Conservation (phyloP, 768 basidiomycete species). For the Podaxis sp. region DNA sequence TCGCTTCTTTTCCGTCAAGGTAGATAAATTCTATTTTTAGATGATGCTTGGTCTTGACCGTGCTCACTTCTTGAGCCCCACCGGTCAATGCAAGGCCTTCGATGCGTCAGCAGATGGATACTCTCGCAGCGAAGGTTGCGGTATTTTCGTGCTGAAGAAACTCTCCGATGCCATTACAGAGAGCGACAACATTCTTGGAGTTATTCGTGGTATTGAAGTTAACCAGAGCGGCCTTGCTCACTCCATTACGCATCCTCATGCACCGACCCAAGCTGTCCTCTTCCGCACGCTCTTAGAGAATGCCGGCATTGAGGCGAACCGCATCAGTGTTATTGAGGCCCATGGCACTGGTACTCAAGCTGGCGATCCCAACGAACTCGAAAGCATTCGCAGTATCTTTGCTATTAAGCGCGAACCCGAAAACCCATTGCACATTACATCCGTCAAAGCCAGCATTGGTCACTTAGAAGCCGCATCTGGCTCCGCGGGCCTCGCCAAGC, state of each 20-base stretch:
- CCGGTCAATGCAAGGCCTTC: slow-evolving; percentile 71
- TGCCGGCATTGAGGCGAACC: slow-evolving; percentile 43
- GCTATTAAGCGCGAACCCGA: slow-evolving; percentile 35
- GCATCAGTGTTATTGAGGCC: slow-evolving; percentile 67
- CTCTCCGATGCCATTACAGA: slow-evolving; percentile 66
- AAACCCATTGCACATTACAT: slow-evolving; percentile 67
- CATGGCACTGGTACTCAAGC: slow-evolving; percentile 78
- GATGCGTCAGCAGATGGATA: slow-evolving; percentile 77
- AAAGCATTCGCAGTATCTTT: slow-evolving; percentile 61
- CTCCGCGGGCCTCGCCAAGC: slow-evolving; percentile 68
- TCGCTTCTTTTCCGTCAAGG: not conserved
- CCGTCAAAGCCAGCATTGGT: slow-evolving; percentile 74
- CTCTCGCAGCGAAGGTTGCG: slow-evolving; percentile 70
- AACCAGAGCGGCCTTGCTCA: slow-evolving; percentile 68
- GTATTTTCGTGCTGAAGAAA: slow-evolving; percentile 71
- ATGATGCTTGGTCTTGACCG: slow-evolving; percentile 71
- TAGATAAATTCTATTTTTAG: slow-evolving; percentile 32
- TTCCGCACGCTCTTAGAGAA: slow-evolving; percentile 47
- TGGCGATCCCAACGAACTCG: slow-evolving; percentile 68
- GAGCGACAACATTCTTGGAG: slow-evolving; percentile 65
- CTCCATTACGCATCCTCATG: slow-evolving; percentile 76
- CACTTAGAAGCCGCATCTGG: slow-evolving; percentile 80
- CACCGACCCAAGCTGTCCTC: slow-evolving; percentile 56
- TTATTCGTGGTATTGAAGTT: slow-evolving; percentile 69
- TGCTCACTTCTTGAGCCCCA: slow-evolving; percentile 66